Evolutionary conservation across 129 eudicot genomes (phyloP), one percentile per base, ranked within the genome.

Genomic region (Ambrosia artemisiifolia): DNA sequence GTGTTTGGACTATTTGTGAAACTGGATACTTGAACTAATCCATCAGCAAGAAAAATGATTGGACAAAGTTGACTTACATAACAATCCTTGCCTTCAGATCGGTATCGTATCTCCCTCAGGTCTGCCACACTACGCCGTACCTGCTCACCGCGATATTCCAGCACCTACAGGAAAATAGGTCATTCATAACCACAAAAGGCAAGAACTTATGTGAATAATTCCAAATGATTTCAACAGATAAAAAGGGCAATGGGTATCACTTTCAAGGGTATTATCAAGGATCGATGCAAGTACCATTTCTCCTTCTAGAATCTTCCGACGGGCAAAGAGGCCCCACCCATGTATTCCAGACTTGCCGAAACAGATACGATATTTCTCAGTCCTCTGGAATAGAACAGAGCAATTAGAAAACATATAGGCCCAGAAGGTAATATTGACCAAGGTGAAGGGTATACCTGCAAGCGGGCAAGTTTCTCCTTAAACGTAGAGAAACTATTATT

Each of bases 261-360:
- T 57, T 40, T 24, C 14, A 42, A n/a, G 19, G 46, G 56, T 5
- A 40, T 14, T 55, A 38, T 44, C 16, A 59, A 74, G 19, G 14
- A 48, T 43, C 35, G 24, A 66, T 32, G 67, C 42, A 28, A 55
- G 50, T 86, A 92, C 98, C 98, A 89, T 89, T 81, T 92, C 86
- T 62, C 96, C 98, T 85, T 85, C 96, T 79, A 79, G 91, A 72
- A 92, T 89, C 67, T 55, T 85, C 19, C 84, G 86, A 19, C 96
- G 83, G 44, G 98, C 98, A 87, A 92, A 92, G 49, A 92, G 95
- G 64, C 98, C 98, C 98, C 98, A 92, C 55, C 96, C 95, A 73
- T 92, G 98, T 77, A 92, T 92, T 75, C 88, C 82, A 55, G 98
- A 92, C 81, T 85, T 87, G 16, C 98, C 98, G 64, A 92, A 92